Evolutionary conservation across 768 basidiomycete species (phyloP).

Genomic region (Rhizopogon vulgaris): DNA sequence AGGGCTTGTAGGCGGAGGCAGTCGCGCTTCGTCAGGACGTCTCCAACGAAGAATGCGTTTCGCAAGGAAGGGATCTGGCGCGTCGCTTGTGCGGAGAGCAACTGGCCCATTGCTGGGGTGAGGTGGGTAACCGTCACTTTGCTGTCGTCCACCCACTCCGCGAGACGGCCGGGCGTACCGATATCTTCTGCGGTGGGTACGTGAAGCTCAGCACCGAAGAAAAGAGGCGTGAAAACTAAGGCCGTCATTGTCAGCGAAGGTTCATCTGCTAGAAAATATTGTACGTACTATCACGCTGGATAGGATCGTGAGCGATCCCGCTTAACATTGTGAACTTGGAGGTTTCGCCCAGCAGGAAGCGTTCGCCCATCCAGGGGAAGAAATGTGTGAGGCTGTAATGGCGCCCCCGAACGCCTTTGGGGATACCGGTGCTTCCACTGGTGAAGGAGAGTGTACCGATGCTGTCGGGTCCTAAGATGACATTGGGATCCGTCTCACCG

Average conservation of each 20-base stretch:
- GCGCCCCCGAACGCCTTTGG: conserved; percentile 93
- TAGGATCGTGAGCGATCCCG: conserved; percentile 98
- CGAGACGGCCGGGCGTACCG: conserved; percentile 90
- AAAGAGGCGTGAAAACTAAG: conserved; percentile 95
- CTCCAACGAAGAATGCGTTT: conserved; percentile 98
- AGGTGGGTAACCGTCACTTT: conserved; percentile 94
- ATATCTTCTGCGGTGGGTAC: conserved; percentile 97
- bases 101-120: conserved; percentile 98
- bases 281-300: conserved; percentile 92
- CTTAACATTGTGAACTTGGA: conserved; percentile 98
- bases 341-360: conserved; percentile 65
- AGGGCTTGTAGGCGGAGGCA: conserved; percentile 91
- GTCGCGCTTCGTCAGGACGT: conserved; percentile 96
- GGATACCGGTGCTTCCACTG: conserved; percentile 94
- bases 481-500: conserved; percentile 67
- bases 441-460: conserved; percentile 95
- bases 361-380: conserved; percentile 98
- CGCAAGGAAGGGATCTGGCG: conserved; percentile 77
- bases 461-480: conserved; percentile 90
- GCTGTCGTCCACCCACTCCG: conserved; percentile 96
- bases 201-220: conserved; percentile 92
- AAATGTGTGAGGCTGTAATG: conserved; percentile 98
- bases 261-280: neutral
- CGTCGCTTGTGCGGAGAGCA: conserved; percentile 84
- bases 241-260: conserved; percentile 4